Evolutionary conservation across 257 asterid species (phyloP), one percentile per base, ranked within the genome.

Genomic region (Apocynum venetum): DNA sequence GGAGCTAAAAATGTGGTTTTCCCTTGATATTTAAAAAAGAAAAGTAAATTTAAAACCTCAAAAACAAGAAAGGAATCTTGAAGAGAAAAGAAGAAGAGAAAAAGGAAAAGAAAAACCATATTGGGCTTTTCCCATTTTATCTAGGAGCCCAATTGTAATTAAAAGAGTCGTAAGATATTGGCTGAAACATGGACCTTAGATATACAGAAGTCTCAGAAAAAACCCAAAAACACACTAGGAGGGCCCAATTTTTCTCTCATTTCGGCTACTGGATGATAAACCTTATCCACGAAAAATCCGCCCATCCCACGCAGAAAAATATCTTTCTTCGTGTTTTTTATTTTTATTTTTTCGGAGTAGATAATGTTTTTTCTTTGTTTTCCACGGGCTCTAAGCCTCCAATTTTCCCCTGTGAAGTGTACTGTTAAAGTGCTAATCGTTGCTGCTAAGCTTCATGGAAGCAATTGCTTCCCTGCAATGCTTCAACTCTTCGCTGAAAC

Each of bases 241-340:
- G 4, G 43, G 25, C 48, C 48, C 71, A 40, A 17, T 9, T 3
- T 66, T 40, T 66, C 71, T 40, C n/a, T 2, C 43, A 71, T 40
- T n/a, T 59, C 8, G 2, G 4, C 38, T 0, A 38, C 17, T 63
- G 25, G 31, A 25, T 25, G 73, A 48, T 48, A 83, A 83, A 86
- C 86, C 84, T 88, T 83, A 86, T 84, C 90, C 87, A 73, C 61
- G 4, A 25, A 79, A 65, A 61, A 79, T 73, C 78, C 73, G 20
- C 68, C 47, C 47, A 25, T 69, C 53, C 9, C 47, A 49, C 12
- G 12, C 36, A 38, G 17, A 13, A 72, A 65, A 20, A 15, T 41
- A 46, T 40, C 31, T 55, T 67, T 78, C 48, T 15, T 19, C 25
- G 13, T 43, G 44, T 55, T 14, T 43, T 75, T 53, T 49, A 12